A percentile compares a stretch with the other conserved stretches of the same genome.
These are phyloP conservation scores for Picea glauca DNA, from an alignment of 75 land plant genomes.

Conservation along the genomic window DNA sequence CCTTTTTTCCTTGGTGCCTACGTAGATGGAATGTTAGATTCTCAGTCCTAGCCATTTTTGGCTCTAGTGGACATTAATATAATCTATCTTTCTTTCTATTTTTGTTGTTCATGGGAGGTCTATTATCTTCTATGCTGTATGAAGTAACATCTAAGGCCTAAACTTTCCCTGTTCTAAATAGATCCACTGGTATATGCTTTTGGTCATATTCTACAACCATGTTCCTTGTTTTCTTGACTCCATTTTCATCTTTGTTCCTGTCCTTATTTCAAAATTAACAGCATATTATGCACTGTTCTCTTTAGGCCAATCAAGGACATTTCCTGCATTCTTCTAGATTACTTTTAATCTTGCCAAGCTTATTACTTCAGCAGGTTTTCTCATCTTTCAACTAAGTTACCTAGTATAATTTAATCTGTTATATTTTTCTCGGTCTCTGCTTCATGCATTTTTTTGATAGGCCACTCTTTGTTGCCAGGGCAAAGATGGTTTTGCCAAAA, in stretches of 20 bases:
- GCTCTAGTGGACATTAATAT: no score
- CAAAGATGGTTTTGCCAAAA: no score
- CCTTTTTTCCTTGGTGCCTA: no score
- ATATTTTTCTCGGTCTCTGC: no score
- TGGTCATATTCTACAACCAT: background rate
- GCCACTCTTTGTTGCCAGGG: no score
- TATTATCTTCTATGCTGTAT: background rate
- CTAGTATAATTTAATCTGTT: no score
- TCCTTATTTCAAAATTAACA: background rate
- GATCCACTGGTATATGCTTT: background rate
- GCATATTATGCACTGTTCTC: background rate
- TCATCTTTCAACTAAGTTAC: no score
- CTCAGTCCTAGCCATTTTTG: no score
- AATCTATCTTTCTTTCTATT: no score
- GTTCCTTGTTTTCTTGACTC: background rate
- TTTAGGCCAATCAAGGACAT: background rate
- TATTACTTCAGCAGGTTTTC: background rate
- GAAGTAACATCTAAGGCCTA: constrained; percentile 1
- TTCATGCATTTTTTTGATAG: no score
- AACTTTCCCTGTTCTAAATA: background rate
- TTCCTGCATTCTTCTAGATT: background rate
- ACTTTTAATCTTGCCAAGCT: background rate
- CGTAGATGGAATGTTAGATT: no score
- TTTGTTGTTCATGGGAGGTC: no score
- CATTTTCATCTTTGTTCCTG: background rate